phyloP scores from a whole-genome alignment of 1,284 basidiomycete genomes.

The Microbotryum intermedium region DNA sequence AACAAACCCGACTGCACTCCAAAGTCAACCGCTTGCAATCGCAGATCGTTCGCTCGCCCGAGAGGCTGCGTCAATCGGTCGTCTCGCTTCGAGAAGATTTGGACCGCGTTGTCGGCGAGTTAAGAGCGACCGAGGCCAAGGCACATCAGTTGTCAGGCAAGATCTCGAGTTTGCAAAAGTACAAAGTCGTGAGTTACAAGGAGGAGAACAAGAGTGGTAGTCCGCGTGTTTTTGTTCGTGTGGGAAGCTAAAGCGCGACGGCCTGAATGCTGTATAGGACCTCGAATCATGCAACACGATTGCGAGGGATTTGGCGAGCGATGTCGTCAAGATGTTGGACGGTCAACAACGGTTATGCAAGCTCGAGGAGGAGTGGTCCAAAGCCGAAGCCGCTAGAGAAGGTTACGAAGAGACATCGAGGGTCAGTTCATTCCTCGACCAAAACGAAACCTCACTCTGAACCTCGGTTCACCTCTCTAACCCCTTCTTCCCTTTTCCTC shows the following conservation, averaged over 20 bases:
- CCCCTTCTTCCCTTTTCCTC: not conserved
- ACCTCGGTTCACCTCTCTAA: not conserved
- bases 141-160: constrained; percentile 20
- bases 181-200: constrained; percentile 15
- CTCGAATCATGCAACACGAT: constrained; percentile 26
- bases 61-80: constrained; percentile 11
- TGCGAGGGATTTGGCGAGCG: constrained; percentile 29
- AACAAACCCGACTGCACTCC: constrained; percentile 6
- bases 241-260: too few species aligned
- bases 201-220: too few species aligned
- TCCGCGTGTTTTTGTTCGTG: not conserved
- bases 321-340: constrained; percentile 21
- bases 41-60: constrained; percentile 23
- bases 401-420: constrained; percentile 15
- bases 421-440: not conserved
- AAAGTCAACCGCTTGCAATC: not conserved
- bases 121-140: constrained; percentile 18
- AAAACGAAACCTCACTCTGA: too few species aligned
- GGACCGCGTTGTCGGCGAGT: constrained; percentile 11
- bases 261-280: constrained; percentile 9
- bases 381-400: constrained; percentile 9
- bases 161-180: constrained; percentile 17
- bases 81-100: constrained; percentile 13
- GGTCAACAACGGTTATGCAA: constrained; percentile 14
- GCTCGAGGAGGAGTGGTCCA: constrained; percentile 19